Base-by-base conservation (phyloP, 768 basidiomycete species). In the Trichaptum fuscoviolaceum region DNA sequence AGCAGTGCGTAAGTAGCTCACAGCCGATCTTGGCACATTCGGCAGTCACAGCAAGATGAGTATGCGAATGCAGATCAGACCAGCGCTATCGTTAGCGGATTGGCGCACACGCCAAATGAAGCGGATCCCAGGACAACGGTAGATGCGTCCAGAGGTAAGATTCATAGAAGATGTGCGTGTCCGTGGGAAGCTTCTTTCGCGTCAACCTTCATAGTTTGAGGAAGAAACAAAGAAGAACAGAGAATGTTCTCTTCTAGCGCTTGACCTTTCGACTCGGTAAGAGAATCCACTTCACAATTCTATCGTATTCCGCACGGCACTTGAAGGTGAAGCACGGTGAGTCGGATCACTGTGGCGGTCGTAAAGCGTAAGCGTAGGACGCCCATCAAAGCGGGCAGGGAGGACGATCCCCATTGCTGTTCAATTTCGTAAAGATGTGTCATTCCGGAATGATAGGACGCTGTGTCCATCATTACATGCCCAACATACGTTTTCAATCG, bases 401-500 rank as follows among this genome's bases (percentile, higher is more conserved):
- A 8, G 42, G 42, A 15, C 42, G 42, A 52, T 52, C 42, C 20
- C 42, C 42, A 52, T 52, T 4, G 42, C 42, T 52, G 42, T 52
- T 52, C 42, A 52, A 52, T 52, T 52, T 52, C 42, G 42, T 52
- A 52, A 52, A 52, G 42, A 52, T 52, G 42, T 52, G 42, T 52
- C 42, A 52, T 52, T 52, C 42, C 42, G 42, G 20, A 52, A 52
- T 52, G 42, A 52, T 52, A 52, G 42, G 42, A 52, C 42, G 20
- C 10, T 52, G 42, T 52, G 30, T 30, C 8, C 30, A 30, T 30
- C 30, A 30, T 30, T 30, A 30, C 30, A 30, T 3, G 30, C 30
- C 30, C 30, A 30, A 30, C 30, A 30, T 20, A 52, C 12, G 42
- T 52, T 52, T 52, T 20, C 42, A 20, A 52, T 12, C 20, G 15